Base-by-base conservation (phyloP, 306 rosid genomes). In the Dalbergia cultrata region DNA sequence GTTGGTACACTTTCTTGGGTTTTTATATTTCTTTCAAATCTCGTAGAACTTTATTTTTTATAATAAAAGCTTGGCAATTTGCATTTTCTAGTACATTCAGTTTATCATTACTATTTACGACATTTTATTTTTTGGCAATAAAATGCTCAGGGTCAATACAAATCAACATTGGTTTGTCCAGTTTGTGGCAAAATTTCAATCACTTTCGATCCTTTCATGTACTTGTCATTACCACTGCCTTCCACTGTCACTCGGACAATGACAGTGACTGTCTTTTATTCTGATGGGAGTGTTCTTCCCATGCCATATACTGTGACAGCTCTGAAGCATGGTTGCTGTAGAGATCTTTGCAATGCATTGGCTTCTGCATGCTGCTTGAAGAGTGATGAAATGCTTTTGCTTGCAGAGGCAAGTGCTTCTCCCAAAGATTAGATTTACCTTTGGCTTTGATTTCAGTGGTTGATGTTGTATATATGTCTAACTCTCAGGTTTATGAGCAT, bases 121-220 rank as follows among this genome's bases (percentile, higher is more conserved):
- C 43, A 63, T 54, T 75, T 69, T 74, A 33, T 63, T 76, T 77
- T 63, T 59, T 50, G 68, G 56, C 54, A 58, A 75, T 65, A 73
- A 67, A 80, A 81, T 83, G 74, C 72, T 60, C 97, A 96, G 99
- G 99, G 99, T 81, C 99, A 93, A 89, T 96, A 96, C 82, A 96
- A 96, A 84, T 96, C 99, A 37, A 96, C 98, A 5, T 85, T 96
- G 90, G 98, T 96, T 80, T 96, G 99, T 87, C 99, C 99, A 26
- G 84, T 54, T 21, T 96, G 99, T 80, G 74, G 87, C 79, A 96
- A 96, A 91, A 86, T 96, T 86, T 96, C 98, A 64, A 92, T 96
- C 87, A 96, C 99, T 73, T 93, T 96, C 49, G 99, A 96, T 76
- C 99, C 99, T 37, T 96, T 96, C 88, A 96, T 96, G 99, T 96